Conservation (phyloP, 2,329 filamentous ascomycete species). For the Trichophyton verrucosum region DNA sequence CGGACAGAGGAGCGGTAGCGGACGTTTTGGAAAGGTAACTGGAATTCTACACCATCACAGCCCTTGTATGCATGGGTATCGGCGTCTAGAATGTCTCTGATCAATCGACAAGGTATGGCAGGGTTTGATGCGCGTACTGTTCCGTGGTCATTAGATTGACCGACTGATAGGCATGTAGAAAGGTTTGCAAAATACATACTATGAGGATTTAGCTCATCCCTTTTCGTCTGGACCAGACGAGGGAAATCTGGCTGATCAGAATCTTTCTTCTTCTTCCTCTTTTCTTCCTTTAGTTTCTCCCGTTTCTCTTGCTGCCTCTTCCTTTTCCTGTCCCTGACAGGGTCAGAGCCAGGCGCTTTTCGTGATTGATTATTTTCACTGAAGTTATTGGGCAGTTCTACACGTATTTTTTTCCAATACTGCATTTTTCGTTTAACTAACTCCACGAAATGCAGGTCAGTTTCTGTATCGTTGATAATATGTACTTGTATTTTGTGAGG, state of each 20-base stretch:
- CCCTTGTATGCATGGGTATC: constrained; percentile 36
- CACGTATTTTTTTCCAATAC: constrained; percentile 45
- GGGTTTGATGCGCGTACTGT: constrained; percentile 38
- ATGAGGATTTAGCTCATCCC: constrained; percentile 27
- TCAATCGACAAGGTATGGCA: constrained; percentile 27
- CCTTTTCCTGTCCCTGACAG: constrained; percentile 21
- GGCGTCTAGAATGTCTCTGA: constrained; percentile 40
- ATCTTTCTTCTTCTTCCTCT: constrained; percentile 20
- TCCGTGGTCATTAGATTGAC: neutral
- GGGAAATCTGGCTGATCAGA: constrained; percentile 1
- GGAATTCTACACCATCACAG: constrained; percentile 33
- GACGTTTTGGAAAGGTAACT: constrained; percentile 59
- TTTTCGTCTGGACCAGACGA: constrained; percentile 12
- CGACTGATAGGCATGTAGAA: neutral
- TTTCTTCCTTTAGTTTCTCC: constrained; percentile 18
- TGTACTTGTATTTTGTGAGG: constrained; percentile 47
- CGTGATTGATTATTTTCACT: constrained; percentile 14
- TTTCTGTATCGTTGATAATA: constrained; percentile 38
- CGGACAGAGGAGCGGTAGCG: constrained; percentile 59
- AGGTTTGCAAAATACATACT: constrained; percentile 23
- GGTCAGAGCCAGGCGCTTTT: neutral
- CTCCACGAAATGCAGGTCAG: constrained; percentile 37
- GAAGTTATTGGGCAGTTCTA: constrained; percentile 21
- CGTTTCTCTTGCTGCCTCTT: constrained; percentile 17
- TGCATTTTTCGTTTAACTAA: constrained; percentile 52